Evolutionary conservation across 2,329 filamentous ascomycete genomes (phyloP), one percentile per base, ranked within the genome.

Genomic region (Geosmithia flava): DNA sequence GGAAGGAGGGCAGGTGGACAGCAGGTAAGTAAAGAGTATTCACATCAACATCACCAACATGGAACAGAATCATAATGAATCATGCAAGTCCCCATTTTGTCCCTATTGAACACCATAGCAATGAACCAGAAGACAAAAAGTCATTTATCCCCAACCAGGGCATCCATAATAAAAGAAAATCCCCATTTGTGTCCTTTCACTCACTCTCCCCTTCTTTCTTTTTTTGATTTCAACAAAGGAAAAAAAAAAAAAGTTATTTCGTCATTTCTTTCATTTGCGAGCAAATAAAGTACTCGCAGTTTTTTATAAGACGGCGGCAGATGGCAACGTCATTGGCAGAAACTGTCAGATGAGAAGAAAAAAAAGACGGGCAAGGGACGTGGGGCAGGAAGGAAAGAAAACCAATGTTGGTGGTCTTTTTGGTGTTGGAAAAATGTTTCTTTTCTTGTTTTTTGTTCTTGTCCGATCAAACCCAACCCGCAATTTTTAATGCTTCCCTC

Each of bases 61-160:
- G 23, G 23, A 6, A 70, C 68, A 64, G 67, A 67, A 67, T 61
- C 61, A 64, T 43, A 39, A 45, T 68, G 63, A 67, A 68, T 70
- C 69, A 71, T 71, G 67, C 65, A 69, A 37, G 65, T 68, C 61
- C 69, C 67, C 54, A 60, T 62, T 67, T 68, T 68, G 67, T 64
- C 64, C 70, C 68, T 67, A 66, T 65, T 68, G 63, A 73, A 74
- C 70, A 74, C 70, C 71, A 65, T 68, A 72, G 68, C 68, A 71
- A 71, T 72, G 68, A 70, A 68, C 66, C 66, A 42, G 41, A 44
- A 48, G 47, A 48, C 49, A 42, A 65, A 39, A 42, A 23, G 39
- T 17, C 15, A 47, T 15, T 41, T 37, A 7, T 27, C 8, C 23
- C 23, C 23, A 4, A 5, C 23, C 23, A 27, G 4, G 23, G 23